A percentile compares a stretch with the other conserved stretches of the same genome.
phyloP scores from a whole-genome alignment of 257 asterid genomes.

The Craterostigma plantagineum region DNA sequence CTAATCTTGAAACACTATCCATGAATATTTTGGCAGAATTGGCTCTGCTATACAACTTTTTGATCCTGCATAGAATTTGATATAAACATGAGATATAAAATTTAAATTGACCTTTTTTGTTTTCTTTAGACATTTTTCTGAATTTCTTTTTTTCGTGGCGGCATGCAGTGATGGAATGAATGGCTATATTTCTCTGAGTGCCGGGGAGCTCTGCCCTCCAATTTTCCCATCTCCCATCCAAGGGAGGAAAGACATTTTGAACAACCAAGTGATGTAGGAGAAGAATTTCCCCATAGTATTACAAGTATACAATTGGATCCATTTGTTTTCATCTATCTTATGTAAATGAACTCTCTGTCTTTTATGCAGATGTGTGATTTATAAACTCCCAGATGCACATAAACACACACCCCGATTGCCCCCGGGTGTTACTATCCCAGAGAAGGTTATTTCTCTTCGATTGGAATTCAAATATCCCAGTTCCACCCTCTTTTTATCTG shows the following conservation, averaged over 20 bases:
- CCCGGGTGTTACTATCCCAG: conserved; percentile 65
- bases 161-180: conserved; percentile 97
- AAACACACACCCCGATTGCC: conserved; percentile 77
- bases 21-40: background rate
- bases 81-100: too few relatives aligned
- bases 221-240: conserved; percentile 78
- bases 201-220: conserved; percentile 94
- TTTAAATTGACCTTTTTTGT: too few relatives aligned
- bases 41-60: background rate
- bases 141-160: conserved; percentile 4
- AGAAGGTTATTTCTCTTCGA: conserved; percentile 32
- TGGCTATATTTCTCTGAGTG: conserved; percentile 75
- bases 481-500: background rate
- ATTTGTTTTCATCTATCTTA: conserved; percentile 1
- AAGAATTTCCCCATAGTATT: background rate
- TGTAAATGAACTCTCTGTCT: background rate
- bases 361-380: conserved; percentile 66
- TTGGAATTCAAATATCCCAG: background rate
- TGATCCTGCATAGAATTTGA: too few relatives aligned
- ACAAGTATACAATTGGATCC: conserved; percentile 3
- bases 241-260: conserved; percentile 74
- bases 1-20: conserved; percentile 13
- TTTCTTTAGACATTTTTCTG: background rate
- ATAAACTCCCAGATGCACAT: conserved; percentile 70
- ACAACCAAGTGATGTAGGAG: conserved; percentile 94